Evolutionary conservation across 2,329 filamentous ascomycete genomes (phyloP).

Genomic region (Colletotrichum tropicale): DNA sequence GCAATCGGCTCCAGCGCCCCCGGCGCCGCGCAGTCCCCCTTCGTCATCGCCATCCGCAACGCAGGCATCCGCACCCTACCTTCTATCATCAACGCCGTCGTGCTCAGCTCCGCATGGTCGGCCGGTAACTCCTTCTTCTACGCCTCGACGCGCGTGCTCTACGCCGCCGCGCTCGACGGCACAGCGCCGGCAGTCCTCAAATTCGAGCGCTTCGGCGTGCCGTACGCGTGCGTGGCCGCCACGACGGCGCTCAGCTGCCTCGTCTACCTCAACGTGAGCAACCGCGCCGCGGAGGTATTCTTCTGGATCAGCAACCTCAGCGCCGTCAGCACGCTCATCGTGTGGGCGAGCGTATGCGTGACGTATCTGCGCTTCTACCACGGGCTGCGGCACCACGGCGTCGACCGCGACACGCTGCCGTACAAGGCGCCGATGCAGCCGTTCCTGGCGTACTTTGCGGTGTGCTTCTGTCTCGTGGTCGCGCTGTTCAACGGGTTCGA

Average conservation of each 20-base stretch:
- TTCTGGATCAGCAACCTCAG: constrained; percentile 58
- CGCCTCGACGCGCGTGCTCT: constrained; percentile 63
- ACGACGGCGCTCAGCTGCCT: constrained; percentile 67
- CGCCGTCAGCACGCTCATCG: constrained; percentile 73
- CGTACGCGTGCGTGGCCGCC: constrained; percentile 10
- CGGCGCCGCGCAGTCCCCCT: constrained; percentile 7
- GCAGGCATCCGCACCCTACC: constrained; percentile 72
- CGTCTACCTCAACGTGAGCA: constrained; percentile 66
- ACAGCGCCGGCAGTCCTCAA: constrained; percentile 63
- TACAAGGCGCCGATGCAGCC: constrained; percentile 72
- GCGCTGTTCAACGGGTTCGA: constrained; percentile 75
- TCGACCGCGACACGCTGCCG: constrained; percentile 67
- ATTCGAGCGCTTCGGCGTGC: constrained; percentile 45
- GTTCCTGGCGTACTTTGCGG: constrained; percentile 68
- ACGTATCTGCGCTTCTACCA: constrained; percentile 74
- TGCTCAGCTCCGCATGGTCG: constrained; percentile 75
- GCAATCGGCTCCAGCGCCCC: constrained; percentile 21
- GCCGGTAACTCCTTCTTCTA: constrained; percentile 70
- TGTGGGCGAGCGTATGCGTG: constrained; percentile 70
- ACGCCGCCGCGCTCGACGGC: constrained; percentile 62
- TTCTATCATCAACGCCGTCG: constrained; percentile 77
- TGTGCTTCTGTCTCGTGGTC: constrained; percentile 67
- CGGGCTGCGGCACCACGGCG: constrained; percentile 67
- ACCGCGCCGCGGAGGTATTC: constrained; percentile 47
- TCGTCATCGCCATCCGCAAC: constrained; percentile 69